Evolutionary conservation across 2,329 filamentous ascomycete genomes (phyloP).

Genomic region (Leptographium procerum): DNA sequence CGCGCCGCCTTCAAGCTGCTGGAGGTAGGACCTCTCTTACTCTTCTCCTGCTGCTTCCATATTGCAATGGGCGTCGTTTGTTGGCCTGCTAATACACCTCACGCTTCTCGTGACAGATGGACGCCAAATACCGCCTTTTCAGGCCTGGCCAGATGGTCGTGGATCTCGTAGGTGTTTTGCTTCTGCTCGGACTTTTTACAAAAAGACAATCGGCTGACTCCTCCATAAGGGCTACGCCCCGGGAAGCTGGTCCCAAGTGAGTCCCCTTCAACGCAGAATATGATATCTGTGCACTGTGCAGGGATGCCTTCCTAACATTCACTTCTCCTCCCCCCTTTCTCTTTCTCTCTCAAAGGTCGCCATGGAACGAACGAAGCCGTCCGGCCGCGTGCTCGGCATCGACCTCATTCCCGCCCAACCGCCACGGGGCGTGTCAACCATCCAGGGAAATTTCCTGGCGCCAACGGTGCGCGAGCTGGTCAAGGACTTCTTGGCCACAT

Average conservation of each 20-base stretch:
- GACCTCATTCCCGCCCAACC: constrained; percentile 90
- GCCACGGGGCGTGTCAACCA: constrained; percentile 80
- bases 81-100: too few species aligned
- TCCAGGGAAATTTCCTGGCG: constrained; percentile 88
- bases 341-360: constrained; percentile 55
- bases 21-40: constrained; percentile 44
- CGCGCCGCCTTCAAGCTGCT: constrained; percentile 88
- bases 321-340: not conserved
- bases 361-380: constrained; percentile 61
- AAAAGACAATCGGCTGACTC: not conserved
- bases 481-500: constrained; percentile 55
- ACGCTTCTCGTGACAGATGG: constrained; percentile 46
- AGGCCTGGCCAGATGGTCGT: constrained; percentile 72
- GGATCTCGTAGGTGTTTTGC: constrained; percentile 59
- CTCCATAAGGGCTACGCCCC: constrained; percentile 58
- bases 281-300: not conserved
- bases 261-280: not conserved
- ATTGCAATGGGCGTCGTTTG: too few species aligned
- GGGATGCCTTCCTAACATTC: not conserved
- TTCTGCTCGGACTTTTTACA: not conserved
- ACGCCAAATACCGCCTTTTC: constrained; percentile 72
- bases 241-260: constrained; percentile 58
- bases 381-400: constrained; percentile 76
- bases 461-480: constrained; percentile 64
- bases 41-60: not conserved